Conservation (phyloP, 352 stramenopile species). For the Pilasporangium apinafurcum region DNA sequence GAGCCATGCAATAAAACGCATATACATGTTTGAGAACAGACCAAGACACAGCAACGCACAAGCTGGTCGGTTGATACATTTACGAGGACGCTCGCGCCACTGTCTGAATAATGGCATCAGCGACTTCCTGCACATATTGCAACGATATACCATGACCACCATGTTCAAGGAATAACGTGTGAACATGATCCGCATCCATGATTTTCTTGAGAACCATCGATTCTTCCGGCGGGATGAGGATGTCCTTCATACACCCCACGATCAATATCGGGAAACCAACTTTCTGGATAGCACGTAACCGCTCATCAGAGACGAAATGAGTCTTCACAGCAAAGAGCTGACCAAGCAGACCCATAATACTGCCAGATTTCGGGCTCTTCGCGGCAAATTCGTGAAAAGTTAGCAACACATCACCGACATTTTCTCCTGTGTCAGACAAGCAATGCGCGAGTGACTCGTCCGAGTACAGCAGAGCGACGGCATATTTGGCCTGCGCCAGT, state of each 20-base stretch:
- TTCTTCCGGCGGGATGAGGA: constrained; percentile 26
- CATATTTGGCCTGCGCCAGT: constrained; percentile 15
- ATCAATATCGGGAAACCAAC: constrained; percentile 25
- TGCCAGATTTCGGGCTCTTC: constrained; percentile 9
- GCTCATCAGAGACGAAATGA: constrained; percentile 32
- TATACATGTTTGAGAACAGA: constrained; percentile 12
- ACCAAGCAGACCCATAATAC: constrained; percentile 22
- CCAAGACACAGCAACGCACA: constrained; percentile 18
- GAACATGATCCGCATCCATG: constrained; percentile 13
- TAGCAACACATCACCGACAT: constrained; percentile 22
- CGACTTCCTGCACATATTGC: constrained; percentile 27
- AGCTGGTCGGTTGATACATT: too few species aligned
- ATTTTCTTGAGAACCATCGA: constrained; percentile 14
- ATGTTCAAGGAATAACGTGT: constrained; percentile 22
- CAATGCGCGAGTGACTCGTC: constrained; percentile 18
- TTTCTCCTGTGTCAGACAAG: constrained; percentile 19
- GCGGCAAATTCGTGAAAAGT: constrained; percentile 27
- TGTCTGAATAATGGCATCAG: constrained; percentile 3
- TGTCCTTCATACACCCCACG: constrained; percentile 25
- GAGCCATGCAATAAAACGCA: constrained; percentile 11
- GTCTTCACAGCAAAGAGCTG: constrained; percentile 38
- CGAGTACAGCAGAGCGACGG: constrained; percentile 32
- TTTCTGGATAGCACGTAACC: constrained; percentile 15
- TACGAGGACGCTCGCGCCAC: constrained; percentile 10
- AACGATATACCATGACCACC: constrained; percentile 23